These are phyloP conservation scores for Solanum hybrid DNA, from an alignment of 305 asterid species.

Conservation along the genomic window DNA sequence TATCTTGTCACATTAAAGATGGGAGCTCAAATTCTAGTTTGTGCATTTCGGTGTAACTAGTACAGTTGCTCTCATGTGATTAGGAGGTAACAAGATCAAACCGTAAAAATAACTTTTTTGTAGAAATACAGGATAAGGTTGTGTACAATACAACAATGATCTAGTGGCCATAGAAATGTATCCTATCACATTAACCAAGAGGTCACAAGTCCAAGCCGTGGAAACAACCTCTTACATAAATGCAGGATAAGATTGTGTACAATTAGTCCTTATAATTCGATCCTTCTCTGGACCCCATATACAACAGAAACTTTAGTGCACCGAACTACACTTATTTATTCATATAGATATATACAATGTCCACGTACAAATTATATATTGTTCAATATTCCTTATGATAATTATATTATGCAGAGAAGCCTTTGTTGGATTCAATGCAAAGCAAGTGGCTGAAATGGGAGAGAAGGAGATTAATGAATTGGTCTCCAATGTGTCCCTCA, in stretches of 20 bases:
- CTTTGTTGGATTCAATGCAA: constrained; percentile 62
- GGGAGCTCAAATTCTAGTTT: background rate
- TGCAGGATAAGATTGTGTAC: rapidly evolving
- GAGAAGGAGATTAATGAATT: constrained; percentile 52
- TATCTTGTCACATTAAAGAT: background rate
- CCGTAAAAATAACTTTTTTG: rapidly evolving
- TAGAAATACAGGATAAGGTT: background rate
- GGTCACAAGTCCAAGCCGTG: rapidly evolving
- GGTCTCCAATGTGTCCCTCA: constrained; percentile 39
- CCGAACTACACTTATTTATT: background rate
- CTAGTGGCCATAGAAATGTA: background rate
- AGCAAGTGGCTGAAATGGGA: constrained; percentile 56
- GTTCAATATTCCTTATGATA: background rate
- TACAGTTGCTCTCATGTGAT: background rate
- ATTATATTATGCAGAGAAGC: constrained; percentile 35
- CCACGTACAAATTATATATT: too few relatives aligned
- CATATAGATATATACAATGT: too few relatives aligned
- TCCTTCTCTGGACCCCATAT: rapidly evolving
- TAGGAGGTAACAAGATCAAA: background rate
- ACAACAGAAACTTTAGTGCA: rapidly evolving
- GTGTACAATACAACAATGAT: too few relatives aligned
- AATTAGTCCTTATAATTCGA: background rate
- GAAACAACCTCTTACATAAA: too few relatives aligned
- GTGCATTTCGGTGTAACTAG: background rate
- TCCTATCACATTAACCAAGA: too few relatives aligned